A percentile compares a stretch with the other conserved stretches of the same genome.
These are phyloP conservation scores for Neoscytalidium dimidiatum DNA, from an alignment of 2,329 filamentous ascomycete species.

Conservation along the genomic window DNA sequence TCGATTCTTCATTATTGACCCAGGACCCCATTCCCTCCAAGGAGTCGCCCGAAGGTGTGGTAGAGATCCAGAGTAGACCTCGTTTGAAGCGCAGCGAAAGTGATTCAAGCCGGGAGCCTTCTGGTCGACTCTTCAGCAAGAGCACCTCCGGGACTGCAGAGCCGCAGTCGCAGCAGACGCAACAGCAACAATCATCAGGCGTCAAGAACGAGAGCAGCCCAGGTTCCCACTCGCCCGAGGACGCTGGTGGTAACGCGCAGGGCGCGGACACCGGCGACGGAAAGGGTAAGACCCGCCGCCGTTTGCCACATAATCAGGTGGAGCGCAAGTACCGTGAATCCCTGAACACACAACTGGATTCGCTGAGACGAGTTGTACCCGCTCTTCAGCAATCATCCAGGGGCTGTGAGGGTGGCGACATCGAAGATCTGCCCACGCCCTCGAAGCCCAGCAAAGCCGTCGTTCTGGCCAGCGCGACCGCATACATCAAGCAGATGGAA, in stretches of 20 bases:
- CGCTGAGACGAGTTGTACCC: conserved; percentile 41
- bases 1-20: conserved; percentile 31
- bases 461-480: conserved; percentile 47
- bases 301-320: conserved; percentile 48
- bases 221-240: conserved; percentile 27
- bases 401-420: conserved; percentile 37
- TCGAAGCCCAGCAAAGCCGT: conserved; percentile 49
- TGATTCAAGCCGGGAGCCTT: conserved; percentile 23
- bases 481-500: conserved; percentile 50
- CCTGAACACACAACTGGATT: conserved; percentile 48
- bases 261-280: conserved; percentile 24
- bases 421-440: conserved; percentile 45
- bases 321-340: conserved; percentile 51
- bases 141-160: conserved; percentile 15
- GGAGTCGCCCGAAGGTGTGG: conserved; percentile 32
- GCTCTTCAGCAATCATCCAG: conserved; percentile 40
- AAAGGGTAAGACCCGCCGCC: conserved; percentile 37
- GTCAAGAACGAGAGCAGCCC: conserved; percentile 36
- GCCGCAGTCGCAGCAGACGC: conserved; percentile 20
- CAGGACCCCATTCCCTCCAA: conserved; percentile 35
- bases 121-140: conserved; percentile 32
- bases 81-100: conserved; percentile 40
- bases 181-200: conserved; percentile 24
- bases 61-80: conserved; percentile 37
- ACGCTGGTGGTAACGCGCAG: conserved; percentile 26